phyloP scores from a whole-genome alignment of 2,329 filamentous ascomycete genomes.

The Penicillium capsulatum region DNA sequence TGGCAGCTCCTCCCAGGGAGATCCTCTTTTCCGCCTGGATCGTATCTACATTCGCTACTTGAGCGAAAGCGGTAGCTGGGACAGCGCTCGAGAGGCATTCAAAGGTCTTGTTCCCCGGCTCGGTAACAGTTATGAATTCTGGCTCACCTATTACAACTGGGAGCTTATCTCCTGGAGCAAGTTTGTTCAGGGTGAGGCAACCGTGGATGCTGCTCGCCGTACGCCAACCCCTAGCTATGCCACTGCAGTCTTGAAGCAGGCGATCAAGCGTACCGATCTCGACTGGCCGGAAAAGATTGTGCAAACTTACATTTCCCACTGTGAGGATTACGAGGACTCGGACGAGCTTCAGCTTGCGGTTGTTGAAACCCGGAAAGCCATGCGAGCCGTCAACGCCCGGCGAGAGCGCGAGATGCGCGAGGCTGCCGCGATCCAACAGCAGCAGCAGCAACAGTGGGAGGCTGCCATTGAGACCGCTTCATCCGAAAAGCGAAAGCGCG shows the following conservation, averaged over 20 bases:
- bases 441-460: conserved; percentile 21
- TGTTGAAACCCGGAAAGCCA: conserved; percentile 66
- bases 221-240: conserved; percentile 66
- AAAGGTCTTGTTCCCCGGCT: conserved; percentile 65
- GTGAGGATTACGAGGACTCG: conserved; percentile 83
- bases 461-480: conserved; percentile 19
- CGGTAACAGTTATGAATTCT: conserved; percentile 83
- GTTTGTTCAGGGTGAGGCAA: conserved; percentile 51
- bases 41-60: conserved; percentile 89
- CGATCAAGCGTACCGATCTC: conserved; percentile 51
- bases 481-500: conserved; percentile 66
- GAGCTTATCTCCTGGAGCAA: conserved; percentile 72
- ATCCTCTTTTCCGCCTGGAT: conserved; percentile 83
- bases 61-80: conserved; percentile 72
- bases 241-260: conserved; percentile 71
- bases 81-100: conserved; percentile 74
- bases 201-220: conserved; percentile 52
- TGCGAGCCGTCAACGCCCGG: conserved; percentile 59
- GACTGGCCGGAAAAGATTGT: conserved; percentile 51
- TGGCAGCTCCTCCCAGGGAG: conserved; percentile 72
- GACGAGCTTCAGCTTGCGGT: conserved; percentile 69
- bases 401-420: conserved; percentile 63
- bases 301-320: conserved; percentile 51
- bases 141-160: conserved; percentile 88
- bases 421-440: conserved; percentile 42